Evolutionary conservation across 345 rosid genomes (phyloP).

Genomic region (Murraya koenigii): DNA sequence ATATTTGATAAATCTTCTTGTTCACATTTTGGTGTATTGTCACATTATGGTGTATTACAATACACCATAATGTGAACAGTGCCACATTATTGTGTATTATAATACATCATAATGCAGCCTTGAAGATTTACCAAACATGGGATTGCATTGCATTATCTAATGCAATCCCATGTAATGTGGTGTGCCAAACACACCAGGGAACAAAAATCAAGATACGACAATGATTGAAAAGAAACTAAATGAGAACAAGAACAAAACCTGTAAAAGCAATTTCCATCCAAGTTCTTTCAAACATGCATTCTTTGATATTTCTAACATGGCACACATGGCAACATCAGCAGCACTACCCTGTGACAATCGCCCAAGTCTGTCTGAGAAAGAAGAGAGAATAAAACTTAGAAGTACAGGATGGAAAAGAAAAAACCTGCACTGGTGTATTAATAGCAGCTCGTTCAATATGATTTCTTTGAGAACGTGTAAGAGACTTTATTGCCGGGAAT

Average conservation of each 20-base stretch:
- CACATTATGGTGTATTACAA: too few relatives aligned
- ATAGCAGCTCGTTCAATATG: slow-evolving; percentile 91
- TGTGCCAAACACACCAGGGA: not conserved
- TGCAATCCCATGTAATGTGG: not conserved
- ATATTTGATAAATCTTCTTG: too few relatives aligned
- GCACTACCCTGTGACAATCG: slow-evolving; percentile 80
- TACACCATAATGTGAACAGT: too few relatives aligned
- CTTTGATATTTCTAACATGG: slow-evolving; percentile 80
- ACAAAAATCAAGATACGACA: not conserved
- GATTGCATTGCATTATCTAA: too few relatives aligned
- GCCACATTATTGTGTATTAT: too few relatives aligned
- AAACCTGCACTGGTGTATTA: slow-evolving; percentile 95
- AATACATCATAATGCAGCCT: too few relatives aligned
- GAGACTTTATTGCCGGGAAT: slow-evolving; percentile 43
- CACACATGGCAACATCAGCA: slow-evolving; percentile 98
- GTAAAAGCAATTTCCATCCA: slow-evolving; percentile 90
- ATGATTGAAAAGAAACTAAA: not conserved
- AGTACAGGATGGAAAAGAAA: slow-evolving; percentile 8
- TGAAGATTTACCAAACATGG: too few relatives aligned
- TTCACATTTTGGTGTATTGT: too few relatives aligned
- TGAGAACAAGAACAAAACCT: slow-evolving; percentile 44
- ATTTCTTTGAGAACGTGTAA: slow-evolving; percentile 41
- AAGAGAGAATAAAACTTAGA: slow-evolving; percentile 3
- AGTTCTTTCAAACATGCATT: slow-evolving; percentile 59
- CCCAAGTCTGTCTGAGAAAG: slow-evolving; percentile 8